Conservation (phyloP, 345 rosid genomes). For the Rhodamnia argentea region DNA sequence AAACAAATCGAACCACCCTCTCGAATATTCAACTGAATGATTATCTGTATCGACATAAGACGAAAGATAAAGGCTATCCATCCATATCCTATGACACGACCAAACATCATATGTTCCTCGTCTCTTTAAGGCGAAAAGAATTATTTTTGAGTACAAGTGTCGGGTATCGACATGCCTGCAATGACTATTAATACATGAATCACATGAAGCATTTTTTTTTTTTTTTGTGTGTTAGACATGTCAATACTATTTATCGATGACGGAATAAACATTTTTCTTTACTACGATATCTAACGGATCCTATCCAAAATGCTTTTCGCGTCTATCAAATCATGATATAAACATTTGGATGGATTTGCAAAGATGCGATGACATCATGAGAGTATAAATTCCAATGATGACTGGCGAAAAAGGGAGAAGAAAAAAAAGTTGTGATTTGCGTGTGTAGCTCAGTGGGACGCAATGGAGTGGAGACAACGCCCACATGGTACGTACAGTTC, state of each 20-base stretch:
- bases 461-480: conserved; percentile 41
- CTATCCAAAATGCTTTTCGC: not conserved
- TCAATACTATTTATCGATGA: not conserved
- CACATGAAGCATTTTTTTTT: not conserved
- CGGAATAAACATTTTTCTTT: not conserved
- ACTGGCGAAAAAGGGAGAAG: not conserved
- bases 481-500: conserved; percentile 13
- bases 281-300: not conserved
- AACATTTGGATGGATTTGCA: not conserved
- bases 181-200: not conserved
- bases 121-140: not conserved
- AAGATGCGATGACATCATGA: conserved; percentile 11
- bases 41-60: not conserved
- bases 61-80: not conserved
- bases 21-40: not conserved
- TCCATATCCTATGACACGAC: not conserved
- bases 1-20: not conserved
- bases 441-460: conserved; percentile 25
- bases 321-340: not conserved
- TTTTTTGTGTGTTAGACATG: not conserved
- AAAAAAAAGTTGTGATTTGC: not conserved
- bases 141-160: not conserved
- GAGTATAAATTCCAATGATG: not conserved
- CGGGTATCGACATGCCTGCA: not conserved
- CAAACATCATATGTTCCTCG: not conserved